Percentiles rank a stretch among this genome's conserved stretches.
Conservation (phyloP, 345 rosid species). For the Diplotaxis tenuifolia region DNA sequence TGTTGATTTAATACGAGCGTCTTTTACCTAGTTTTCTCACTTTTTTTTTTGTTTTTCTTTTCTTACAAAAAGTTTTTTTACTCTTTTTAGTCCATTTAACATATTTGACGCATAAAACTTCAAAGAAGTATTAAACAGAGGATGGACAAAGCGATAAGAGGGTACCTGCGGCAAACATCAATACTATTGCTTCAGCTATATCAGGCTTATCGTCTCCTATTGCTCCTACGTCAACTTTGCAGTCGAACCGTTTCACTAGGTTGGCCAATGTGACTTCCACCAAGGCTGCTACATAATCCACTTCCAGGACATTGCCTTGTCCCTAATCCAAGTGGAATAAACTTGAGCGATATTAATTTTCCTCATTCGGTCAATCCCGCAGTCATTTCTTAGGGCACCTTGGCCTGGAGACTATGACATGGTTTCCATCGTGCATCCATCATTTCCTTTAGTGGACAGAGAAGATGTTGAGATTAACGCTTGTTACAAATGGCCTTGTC, state of each 20-base stretch:
- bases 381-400: neutral
- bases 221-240: neutral
- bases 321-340: constrained; percentile 29
- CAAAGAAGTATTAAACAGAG: neutral
- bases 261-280: constrained; percentile 20
- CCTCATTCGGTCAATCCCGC: neutral
- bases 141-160: constrained; percentile 5
- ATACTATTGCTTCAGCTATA: constrained; percentile 1
- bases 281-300: neutral
- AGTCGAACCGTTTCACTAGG: constrained; percentile 27
- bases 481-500: neutral
- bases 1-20: no score
- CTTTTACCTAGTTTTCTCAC: no score
- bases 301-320: constrained; percentile 28
- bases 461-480: neutral
- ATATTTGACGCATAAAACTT: no score
- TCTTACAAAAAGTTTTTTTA: no score
- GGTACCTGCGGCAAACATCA: neutral
- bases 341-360: neutral
- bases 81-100: no score
- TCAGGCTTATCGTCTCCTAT: neutral
- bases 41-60: no score
- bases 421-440: neutral
- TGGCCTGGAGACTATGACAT: neutral
- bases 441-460: neutral